phyloP scores from a whole-genome alignment of 495 filamentous ascomycete species.

The Aspergillus ellipticus region DNA sequence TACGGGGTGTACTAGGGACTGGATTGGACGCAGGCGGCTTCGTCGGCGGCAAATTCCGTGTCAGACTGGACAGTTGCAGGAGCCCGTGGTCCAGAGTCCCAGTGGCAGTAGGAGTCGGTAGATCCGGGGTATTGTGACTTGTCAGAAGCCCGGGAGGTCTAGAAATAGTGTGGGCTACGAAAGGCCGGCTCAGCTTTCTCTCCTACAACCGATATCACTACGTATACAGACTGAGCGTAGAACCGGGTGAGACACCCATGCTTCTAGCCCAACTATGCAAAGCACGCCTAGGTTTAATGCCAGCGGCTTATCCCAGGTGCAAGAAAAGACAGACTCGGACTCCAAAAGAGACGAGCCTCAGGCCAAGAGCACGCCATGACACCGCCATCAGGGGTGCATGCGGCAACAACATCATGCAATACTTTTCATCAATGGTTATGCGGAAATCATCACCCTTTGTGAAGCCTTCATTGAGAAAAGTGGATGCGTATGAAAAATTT shows the following conservation, averaged over 20 bases:
- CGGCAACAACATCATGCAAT: slow-evolving; percentile 16
- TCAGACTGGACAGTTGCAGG: too few species aligned
- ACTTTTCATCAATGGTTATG: slow-evolving; percentile 50
- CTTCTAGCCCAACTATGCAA: neutral
- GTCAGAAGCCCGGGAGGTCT: neutral
- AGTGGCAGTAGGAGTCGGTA: neutral
- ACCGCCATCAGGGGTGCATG: neutral
- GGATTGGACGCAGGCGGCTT: too few species aligned
- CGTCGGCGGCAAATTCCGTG: too few species aligned
- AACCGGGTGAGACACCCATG: neutral
- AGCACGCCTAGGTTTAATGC: neutral
- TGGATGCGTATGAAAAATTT: slow-evolving; percentile 36
- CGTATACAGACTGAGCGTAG: neutral
- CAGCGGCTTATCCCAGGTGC: neutral
- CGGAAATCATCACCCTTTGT: slow-evolving; percentile 46
- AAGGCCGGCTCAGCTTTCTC: too few species aligned
- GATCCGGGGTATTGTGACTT: neutral
- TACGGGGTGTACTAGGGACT: too few species aligned
- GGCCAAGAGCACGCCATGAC: slow-evolving; percentile 1
- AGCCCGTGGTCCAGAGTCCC: neutral
- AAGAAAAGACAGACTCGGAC: neutral
- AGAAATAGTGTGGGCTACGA: neutral
- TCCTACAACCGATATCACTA: neutral
- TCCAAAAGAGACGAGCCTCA: slow-evolving; percentile 1
- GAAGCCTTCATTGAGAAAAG: slow-evolving; percentile 51